Evolutionary conservation across 1,139 yeast species (phyloP), one percentile per base, ranked within the genome.

Genomic region (Candida sp.): DNA sequence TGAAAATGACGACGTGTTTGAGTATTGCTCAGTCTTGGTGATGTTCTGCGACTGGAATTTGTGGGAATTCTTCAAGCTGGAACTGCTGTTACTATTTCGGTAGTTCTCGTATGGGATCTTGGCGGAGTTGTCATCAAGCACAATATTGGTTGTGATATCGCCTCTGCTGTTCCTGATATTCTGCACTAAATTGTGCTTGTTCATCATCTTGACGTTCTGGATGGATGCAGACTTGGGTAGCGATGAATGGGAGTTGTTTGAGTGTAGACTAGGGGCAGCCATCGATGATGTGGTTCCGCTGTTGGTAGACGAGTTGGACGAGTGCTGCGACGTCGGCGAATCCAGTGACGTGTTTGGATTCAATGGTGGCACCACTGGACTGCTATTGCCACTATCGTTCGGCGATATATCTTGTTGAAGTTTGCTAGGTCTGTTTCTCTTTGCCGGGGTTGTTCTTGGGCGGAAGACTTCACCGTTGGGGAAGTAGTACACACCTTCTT

Each of bases 381-480:
- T 31, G 11, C 38, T 9, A 7, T 27, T 30, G 28, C 39, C 33
- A 32, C 49, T 46, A 41, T 46, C 31, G 12, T 31, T 27, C 12
- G 42, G 43, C 47, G 50, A n/a, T n/a, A 11, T 38, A 26, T 50
- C 53, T 7, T 25, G 32, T 12, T 35, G 40, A 12, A 49, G 52
- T 55, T 41, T 71, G 54, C 53, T 70, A 69, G 83, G 83, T 50
- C 77, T 66, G 45, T 71, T 62, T 49, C 83, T 67, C 47, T 65
- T 69, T 9, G 69, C 54, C 1, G 81, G 78, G 12, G 72, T 65
- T 43, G 63, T 62, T 42, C 84, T 61, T 1, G 85, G 85, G 33
- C 80, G 66, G 59, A 81, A 81, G 4, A 80, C 72, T 59, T 81
- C 86, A 46, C 86, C 86, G 60, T 81, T 81, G 9, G 85, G 85